Conservation (phyloP, 2,329 filamentous ascomycete species). For the Fusarium subglutinans region DNA sequence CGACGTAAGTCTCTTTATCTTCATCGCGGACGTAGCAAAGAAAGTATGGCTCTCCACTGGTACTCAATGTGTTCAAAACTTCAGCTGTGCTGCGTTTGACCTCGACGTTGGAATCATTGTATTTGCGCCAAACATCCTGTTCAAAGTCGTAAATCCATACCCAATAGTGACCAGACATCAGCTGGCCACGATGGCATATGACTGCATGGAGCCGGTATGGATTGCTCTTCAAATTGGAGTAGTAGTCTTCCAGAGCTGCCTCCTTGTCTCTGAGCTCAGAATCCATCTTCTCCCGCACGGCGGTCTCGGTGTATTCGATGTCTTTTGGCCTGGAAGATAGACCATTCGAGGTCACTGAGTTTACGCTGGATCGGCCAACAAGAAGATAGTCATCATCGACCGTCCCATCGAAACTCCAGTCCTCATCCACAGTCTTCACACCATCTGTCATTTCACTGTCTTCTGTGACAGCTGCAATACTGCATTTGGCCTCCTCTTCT, state of each 20-base stretch:
- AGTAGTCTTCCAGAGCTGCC: slow-evolving; percentile 39
- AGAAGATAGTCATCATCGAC: slow-evolving; percentile 50
- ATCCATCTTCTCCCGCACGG: slow-evolving; percentile 56
- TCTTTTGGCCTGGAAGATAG: slow-evolving; percentile 13
- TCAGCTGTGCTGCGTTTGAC: slow-evolving; percentile 71
- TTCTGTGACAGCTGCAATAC: neutral
- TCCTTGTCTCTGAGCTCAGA: slow-evolving; percentile 51
- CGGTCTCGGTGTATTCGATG: slow-evolving; percentile 36
- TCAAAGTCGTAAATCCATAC: slow-evolving; percentile 95
- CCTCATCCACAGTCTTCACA: slow-evolving; percentile 36
- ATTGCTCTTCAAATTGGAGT: slow-evolving; percentile 66
- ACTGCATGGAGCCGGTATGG: slow-evolving; percentile 89
- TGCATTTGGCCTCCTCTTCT: neutral
- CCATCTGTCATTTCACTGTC: slow-evolving; percentile 1
- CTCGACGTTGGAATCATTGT: slow-evolving; percentile 88
- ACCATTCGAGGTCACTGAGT: neutral
- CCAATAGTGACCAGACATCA: slow-evolving; percentile 90
- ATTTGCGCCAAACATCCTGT: slow-evolving; percentile 84
- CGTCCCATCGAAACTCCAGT: slow-evolving; percentile 52
- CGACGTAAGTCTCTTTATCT: slow-evolving; percentile 64
- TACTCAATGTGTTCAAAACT: slow-evolving; percentile 74
- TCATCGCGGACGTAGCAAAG: slow-evolving; percentile 82
- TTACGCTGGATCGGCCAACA: slow-evolving; percentile 32
- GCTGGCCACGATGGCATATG: slow-evolving; percentile 85
- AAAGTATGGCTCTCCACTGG: slow-evolving; percentile 81